Percentiles rank a stretch among this genome's conserved stretches.
Evolutionary conservation across 2,329 filamentous ascomycete genomes (phyloP).

Genomic region (Fusarium burgessii): DNA sequence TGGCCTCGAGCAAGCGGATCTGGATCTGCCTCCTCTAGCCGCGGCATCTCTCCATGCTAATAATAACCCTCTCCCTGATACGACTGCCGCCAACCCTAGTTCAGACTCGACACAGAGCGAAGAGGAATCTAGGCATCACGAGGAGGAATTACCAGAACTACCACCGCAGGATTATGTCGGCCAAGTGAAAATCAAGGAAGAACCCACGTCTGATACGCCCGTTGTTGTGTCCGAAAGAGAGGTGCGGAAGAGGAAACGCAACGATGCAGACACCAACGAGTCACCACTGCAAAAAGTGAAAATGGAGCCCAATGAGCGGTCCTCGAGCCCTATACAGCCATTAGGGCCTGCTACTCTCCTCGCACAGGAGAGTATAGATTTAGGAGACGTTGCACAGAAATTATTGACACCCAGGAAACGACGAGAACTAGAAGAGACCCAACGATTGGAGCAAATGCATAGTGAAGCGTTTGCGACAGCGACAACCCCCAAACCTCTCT

Average conservation of each 20-base stretch:
- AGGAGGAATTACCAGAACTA: conserved; percentile 44
- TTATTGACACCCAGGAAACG: conserved; percentile 55
- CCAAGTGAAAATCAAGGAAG: conserved; percentile 57
- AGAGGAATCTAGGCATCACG: conserved; percentile 36
- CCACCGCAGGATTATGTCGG: conserved; percentile 9
- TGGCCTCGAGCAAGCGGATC: conserved; percentile 45
- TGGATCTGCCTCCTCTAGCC: conserved; percentile 45
- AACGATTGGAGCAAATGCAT: conserved; percentile 16
- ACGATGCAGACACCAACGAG: conserved; percentile 40
- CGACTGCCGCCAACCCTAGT: conserved; percentile 18
- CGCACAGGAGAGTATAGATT: conserved; percentile 70
- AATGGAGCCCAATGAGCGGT: conserved; percentile 50
- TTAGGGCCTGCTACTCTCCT: conserved; percentile 44
- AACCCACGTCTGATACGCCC: conserved; percentile 65
- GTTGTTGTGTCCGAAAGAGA: conserved; percentile 64
- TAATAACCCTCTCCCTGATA: conserved; percentile 6
- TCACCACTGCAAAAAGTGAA: conserved; percentile 55
- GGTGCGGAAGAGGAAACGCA: conserved; percentile 61
- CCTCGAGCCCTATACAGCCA: conserved; percentile 48
- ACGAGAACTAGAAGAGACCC: conserved; percentile 41
- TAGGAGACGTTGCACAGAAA: conserved; percentile 54
- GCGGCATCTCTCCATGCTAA: conserved; percentile 36
- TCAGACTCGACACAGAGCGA: conserved; percentile 50
- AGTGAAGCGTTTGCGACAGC: conserved; percentile 15
- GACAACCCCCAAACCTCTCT: conserved; percentile 34